phyloP scores from a whole-genome alignment of 495 filamentous ascomycete species.

The Tuber umbilicatum region DNA sequence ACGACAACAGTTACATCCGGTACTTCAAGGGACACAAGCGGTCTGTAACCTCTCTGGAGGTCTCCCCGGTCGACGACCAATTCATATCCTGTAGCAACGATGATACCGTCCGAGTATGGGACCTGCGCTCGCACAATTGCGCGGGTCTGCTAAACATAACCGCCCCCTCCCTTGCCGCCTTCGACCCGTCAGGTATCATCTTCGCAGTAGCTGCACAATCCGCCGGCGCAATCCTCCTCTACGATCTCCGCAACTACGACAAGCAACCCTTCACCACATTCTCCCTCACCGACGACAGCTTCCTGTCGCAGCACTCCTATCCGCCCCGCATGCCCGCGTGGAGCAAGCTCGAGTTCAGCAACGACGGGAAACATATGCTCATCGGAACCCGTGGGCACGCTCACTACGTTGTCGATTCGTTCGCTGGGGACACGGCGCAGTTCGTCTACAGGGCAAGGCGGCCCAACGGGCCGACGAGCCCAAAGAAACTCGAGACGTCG shows the following conservation, averaged over 20 bases:
- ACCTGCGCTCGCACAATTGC: constrained; percentile 62
- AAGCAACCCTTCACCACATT: constrained; percentile 82
- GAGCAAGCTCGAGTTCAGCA: constrained; percentile 86
- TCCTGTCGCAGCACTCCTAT: constrained; percentile 43
- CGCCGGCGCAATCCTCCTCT: constrained; percentile 71
- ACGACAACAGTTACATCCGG: constrained; percentile 88
- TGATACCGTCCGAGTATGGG: constrained; percentile 83
- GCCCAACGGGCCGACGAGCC: constrained; percentile 38
- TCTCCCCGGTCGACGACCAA: constrained; percentile 69
- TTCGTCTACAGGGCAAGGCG: constrained; percentile 47
- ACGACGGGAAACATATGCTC: constrained; percentile 83
- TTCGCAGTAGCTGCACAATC: constrained; percentile 83
- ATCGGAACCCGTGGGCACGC: constrained; percentile 71
- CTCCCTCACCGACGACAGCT: constrained; percentile 51
- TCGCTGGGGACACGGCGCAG: constrained; percentile 51
- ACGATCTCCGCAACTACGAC: constrained; percentile 88
- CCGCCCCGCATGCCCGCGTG: constrained; percentile 50
- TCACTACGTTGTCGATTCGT: constrained; percentile 86
- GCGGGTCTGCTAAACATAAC: constrained; percentile 70
- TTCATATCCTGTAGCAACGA: constrained; percentile 89
- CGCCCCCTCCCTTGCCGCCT: constrained; percentile 73
- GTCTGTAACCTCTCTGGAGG: constrained; percentile 69
- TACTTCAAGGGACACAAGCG: constrained; percentile 88
- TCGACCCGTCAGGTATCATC: constrained; percentile 79
- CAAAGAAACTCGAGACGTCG: constrained; percentile 47